These are phyloP conservation scores for Alternaria novae-zelandiae DNA, from an alignment of 2,329 filamentous ascomycete species.

Conservation along the genomic window DNA sequence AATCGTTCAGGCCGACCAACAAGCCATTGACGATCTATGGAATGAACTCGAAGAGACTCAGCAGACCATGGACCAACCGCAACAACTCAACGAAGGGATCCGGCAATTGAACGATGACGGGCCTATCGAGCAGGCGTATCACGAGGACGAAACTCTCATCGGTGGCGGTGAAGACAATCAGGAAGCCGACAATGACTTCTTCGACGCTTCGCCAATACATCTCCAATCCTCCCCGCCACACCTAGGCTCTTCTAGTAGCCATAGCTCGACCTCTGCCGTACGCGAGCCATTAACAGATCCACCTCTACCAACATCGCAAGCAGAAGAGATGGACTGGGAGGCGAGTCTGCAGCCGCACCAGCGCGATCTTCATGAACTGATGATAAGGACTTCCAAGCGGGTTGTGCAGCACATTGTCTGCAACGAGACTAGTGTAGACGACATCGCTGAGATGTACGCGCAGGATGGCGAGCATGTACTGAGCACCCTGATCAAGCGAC, in stretches of 20 bases:
- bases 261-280: conserved; percentile 37
- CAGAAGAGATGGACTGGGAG: conserved; percentile 49
- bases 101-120: conserved; percentile 2
- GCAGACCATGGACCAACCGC: neutral
- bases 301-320: conserved; percentile 25
- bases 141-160: conserved; percentile 8
- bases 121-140: neutral
- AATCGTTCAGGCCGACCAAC: neutral
- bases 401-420: conserved; percentile 55
- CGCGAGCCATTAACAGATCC: conserved; percentile 22
- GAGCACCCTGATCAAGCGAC: conserved; percentile 50
- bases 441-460: conserved; percentile 54
- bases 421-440: conserved; percentile 53
- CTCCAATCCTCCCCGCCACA: conserved; percentile 34
- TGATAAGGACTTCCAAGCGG: conserved; percentile 51
- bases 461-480: conserved; percentile 54
- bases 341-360: conserved; percentile 49
- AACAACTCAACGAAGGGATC: neutral
- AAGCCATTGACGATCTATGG: too few relatives aligned
- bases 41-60: neutral
- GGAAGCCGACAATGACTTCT: neutral
- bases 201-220: conserved; percentile 10
- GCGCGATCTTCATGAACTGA: conserved; percentile 45
- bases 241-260: conserved; percentile 28
- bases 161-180: conserved; percentile 3